Evolutionary conservation across 2,329 filamentous ascomycete genomes (phyloP).

Genomic region (Aquanectria penicillioides): DNA sequence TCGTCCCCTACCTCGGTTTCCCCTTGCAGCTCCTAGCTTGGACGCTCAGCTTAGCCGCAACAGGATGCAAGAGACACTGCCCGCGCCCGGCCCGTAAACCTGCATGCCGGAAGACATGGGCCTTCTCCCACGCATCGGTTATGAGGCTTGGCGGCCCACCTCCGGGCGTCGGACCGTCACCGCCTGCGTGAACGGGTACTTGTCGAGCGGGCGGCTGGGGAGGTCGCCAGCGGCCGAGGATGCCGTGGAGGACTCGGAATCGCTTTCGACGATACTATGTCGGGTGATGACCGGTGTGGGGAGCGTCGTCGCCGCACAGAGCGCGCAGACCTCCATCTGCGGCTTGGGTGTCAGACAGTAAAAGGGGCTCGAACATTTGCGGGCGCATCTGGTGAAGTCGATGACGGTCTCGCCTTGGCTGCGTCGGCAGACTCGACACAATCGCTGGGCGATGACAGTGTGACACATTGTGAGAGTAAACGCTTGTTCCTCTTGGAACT

Average conservation of each 20-base stretch:
- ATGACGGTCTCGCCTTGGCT: constrained; percentile 43
- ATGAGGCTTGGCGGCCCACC: constrained; percentile 5
- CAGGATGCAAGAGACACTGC: no score
- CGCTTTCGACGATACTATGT: constrained; percentile 25
- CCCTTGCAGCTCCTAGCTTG: no score
- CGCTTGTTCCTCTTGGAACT: no score
- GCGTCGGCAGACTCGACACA: constrained; percentile 41
- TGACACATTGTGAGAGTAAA: constrained; percentile 42
- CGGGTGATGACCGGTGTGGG: constrained; percentile 42
- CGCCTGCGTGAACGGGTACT: constrained; percentile 26
- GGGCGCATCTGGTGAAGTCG: constrained; percentile 43
- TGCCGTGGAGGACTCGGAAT: constrained; percentile 18
- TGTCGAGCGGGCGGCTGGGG: constrained; percentile 27
- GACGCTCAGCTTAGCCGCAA: no score
- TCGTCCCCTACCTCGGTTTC: no score
- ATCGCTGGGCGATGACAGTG: constrained; percentile 43
- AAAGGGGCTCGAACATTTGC: constrained; percentile 43
- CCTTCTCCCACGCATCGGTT: neutral
- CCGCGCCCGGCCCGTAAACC: neutral
- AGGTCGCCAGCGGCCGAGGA: constrained; percentile 21
- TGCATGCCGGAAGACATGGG: neutral
- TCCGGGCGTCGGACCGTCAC: constrained; percentile 13
- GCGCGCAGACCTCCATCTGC: constrained; percentile 40
- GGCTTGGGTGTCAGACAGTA: constrained; percentile 43
- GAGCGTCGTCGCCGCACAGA: constrained; percentile 34